A percentile compares a stretch with the other conserved stretches of the same genome.
Evolutionary conservation across 176 grass and related monocot species (phyloP).

Genomic region (Alopecurus myosuroides): DNA sequence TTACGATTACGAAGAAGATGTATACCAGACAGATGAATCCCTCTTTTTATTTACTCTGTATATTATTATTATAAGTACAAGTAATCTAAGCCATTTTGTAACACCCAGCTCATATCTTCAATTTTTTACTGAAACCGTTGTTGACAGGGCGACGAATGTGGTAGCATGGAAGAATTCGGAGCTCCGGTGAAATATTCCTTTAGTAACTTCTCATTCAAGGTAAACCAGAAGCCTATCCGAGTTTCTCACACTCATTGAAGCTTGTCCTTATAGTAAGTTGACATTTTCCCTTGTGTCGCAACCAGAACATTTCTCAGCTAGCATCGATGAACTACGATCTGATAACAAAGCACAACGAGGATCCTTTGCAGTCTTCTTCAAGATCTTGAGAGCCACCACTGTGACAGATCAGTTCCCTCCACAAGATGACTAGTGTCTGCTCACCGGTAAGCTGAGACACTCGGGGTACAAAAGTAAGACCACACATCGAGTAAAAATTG

Average conservation of each 20-base stretch:
- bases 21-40: slow-evolving; percentile 33
- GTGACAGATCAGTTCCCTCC: background rate
- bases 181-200: slow-evolving; percentile 86
- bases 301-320: slow-evolving; percentile 92
- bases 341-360: slow-evolving; percentile 68
- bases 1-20: slow-evolving; percentile 80
- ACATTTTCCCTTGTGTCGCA: background rate
- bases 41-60: background rate
- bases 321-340: slow-evolving; percentile 96
- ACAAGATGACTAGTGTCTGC: background rate
- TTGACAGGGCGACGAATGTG: slow-evolving; percentile 82
- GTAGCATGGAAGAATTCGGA: slow-evolving; percentile 89
- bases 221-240: slow-evolving; percentile 4
- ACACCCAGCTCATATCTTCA: background rate
- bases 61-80: background rate
- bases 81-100: background rate
- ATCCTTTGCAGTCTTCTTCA: slow-evolving; percentile 54
- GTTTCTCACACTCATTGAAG: background rate
- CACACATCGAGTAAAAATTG: too few relatives aligned
- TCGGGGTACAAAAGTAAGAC: too few relatives aligned
- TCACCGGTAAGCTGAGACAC: background rate
- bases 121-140: background rate
- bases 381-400: slow-evolving; percentile 37
- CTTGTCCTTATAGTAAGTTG: background rate
- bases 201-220: slow-evolving; percentile 99